Evolutionary conservation across 176 grass and related monocot genomes (phyloP).

Genomic region (Bothriochloa decipiens): DNA sequence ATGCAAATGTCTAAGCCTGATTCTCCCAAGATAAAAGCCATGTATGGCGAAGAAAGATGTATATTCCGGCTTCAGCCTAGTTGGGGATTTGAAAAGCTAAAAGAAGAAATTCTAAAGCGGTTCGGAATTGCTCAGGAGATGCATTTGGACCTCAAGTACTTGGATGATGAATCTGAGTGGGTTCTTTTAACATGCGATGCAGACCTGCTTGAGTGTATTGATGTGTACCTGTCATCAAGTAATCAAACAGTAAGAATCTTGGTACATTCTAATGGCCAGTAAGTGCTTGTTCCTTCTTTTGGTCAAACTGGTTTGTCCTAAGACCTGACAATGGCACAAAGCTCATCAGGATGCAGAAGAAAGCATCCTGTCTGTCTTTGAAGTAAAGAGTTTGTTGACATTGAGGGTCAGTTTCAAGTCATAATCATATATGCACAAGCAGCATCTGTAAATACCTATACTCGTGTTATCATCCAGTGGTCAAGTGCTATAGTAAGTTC

Average conservation of each 20-base stretch:
- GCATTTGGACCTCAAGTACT: conserved; percentile 74
- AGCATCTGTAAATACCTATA: conserved; percentile 37
- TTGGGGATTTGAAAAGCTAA: conserved; percentile 80
- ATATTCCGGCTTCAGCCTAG: conserved; percentile 78
- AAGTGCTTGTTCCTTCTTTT: conserved; percentile 43
- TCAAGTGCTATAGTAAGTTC: background rate
- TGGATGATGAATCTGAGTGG: conserved; percentile 99
- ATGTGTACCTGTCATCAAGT: conserved; percentile 75
- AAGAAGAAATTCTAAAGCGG: conserved; percentile 74
- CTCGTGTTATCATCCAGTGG: conserved; percentile 29
- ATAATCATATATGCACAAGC: conserved; percentile 20
- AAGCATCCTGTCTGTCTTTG: conserved; percentile 18
- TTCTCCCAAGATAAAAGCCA: conserved; percentile 88
- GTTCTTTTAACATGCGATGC: conserved; percentile 91
- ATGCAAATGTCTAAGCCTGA: conserved; percentile 52
- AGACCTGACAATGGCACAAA: conserved; percentile 49
- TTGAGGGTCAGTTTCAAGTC: conserved; percentile 22
- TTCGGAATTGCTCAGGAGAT: conserved; percentile 47
- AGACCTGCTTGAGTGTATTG: conserved; percentile 87
- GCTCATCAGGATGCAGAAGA: conserved; percentile 15
- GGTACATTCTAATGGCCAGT: conserved; percentile 45
- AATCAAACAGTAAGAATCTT: conserved; percentile 76
- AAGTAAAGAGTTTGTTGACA: conserved; percentile 3
- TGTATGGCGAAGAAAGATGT: conserved; percentile 86
- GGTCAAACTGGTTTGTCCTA: conserved; percentile 48